Evolutionary conservation across 2,329 filamentous ascomycete genomes (phyloP).

Genomic region (Cladosporium halotolerans): DNA sequence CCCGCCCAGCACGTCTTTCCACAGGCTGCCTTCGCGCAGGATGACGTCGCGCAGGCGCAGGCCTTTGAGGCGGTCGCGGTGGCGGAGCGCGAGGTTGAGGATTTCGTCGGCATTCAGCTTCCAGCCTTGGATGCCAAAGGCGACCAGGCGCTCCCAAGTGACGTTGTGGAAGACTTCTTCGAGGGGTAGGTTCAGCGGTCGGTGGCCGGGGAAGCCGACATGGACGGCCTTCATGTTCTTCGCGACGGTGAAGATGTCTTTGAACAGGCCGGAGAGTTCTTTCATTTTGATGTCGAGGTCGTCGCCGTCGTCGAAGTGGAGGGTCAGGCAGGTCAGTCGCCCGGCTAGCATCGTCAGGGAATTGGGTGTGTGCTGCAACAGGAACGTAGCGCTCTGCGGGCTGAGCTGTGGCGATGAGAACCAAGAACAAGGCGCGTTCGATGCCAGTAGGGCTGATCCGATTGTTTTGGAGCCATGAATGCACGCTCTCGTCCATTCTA

Average conservation of each 20-base stretch:
- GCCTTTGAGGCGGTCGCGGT: constrained; percentile 51
- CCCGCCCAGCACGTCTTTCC: constrained; percentile 54
- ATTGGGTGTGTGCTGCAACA: constrained; percentile 42
- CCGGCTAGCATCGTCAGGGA: constrained; percentile 48
- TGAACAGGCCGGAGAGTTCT: constrained; percentile 52
- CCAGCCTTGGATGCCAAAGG: constrained; percentile 62
- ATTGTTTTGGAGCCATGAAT: constrained; percentile 56
- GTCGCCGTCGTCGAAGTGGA: constrained; percentile 55
- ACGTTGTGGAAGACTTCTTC: constrained; percentile 58
- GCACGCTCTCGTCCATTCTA: constrained; percentile 58
- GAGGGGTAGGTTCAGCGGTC: constrained; percentile 51
- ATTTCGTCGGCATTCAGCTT: constrained; percentile 55
- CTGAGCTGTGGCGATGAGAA: constrained; percentile 60
- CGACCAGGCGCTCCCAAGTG: constrained; percentile 54
- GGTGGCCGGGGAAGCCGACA: constrained; percentile 55
- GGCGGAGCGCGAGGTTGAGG: constrained; percentile 49
- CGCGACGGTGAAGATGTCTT: constrained; percentile 52
- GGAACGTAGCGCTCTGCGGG: constrained; percentile 50
- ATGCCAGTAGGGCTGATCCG: constrained; percentile 50
- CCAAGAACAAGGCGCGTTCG: constrained; percentile 49
- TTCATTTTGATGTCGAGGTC: constrained; percentile 54
- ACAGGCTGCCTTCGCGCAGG: constrained; percentile 53
- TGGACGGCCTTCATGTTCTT: constrained; percentile 58
- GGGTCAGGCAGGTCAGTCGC: constrained; percentile 55
- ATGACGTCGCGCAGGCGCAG: constrained; percentile 56